Evolutionary conservation across 495 filamentous ascomycete species (phyloP), one percentile per base, ranked within the genome.

Genomic region (Aspergillus indologenus): DNA sequence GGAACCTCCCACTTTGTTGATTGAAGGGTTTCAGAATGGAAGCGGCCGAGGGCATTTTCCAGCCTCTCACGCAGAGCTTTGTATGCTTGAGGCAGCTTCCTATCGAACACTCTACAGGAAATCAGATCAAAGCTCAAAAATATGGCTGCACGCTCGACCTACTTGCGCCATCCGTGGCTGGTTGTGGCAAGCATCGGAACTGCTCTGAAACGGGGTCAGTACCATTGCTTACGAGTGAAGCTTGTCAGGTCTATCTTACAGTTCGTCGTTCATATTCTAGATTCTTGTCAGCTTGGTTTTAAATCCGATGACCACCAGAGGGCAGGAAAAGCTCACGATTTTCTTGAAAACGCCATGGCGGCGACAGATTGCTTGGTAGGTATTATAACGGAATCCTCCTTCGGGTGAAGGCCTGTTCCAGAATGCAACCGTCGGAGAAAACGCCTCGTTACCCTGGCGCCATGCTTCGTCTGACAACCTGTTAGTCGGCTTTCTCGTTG

Each of bases 311-410:
- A 11, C 45, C 46, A 17, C 14, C 1, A 14, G 21, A 49, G 7
- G 9, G 5, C 23, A 9, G 46, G 17, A 23, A 17, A 23, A 49
- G 24, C 46, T 49, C 11, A 49, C 46, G 20, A 12, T 66, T 68
- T 1, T 4, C 4, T 24, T 5, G 51, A 22, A 45, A 11, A 58
- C 73, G 49, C 81, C 81, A 42, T 79, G 59, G 19, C 85, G 75
- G 54, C 79, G 73, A 64, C 79, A 81, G 6, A 78, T 77, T n/a
- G 86, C 87, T 67, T 82, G 84, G 61, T 88, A 90, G 0, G 87
- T 87, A 2, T 71, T 22, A 76, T 76, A 88, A 31, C 61, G 59
- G 19, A 82, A 62, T 5, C 83, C 85, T 23, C 83, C 81, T 29
- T 63, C 58, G 51, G 69, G 65, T 40, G 70, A 63, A 29, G 64